Percentiles rank a stretch among this genome's conserved stretches.
phyloP scores from a whole-genome alignment of 768 basidiomycete species.

The Phlebiopsis flavidoalba region DNA sequence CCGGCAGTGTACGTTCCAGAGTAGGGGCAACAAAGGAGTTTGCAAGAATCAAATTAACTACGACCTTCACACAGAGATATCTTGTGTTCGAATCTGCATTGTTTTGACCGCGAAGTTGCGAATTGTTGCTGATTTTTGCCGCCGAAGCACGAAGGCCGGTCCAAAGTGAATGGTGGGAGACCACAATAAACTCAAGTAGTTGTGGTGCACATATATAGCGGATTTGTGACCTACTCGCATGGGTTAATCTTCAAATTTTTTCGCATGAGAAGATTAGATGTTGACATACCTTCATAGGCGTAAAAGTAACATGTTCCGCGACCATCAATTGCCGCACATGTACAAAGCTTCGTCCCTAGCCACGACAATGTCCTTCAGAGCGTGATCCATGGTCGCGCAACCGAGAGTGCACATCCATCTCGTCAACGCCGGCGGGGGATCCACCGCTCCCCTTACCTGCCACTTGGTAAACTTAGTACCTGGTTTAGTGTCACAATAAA shows the following conservation, averaged over 20 bases:
- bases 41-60: slow-evolving; percentile 85
- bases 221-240: slow-evolving; percentile 58
- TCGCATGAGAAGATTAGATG: not conserved
- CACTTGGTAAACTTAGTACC: slow-evolving; percentile 71
- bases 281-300: slow-evolving; percentile 81
- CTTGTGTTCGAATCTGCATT: slow-evolving; percentile 42
- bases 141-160: slow-evolving; percentile 58
- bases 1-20: slow-evolving; percentile 78
- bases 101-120: slow-evolving; percentile 64
- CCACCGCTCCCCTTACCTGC: slow-evolving; percentile 68
- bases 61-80: slow-evolving; percentile 76
- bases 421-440: slow-evolving; percentile 69
- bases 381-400: slow-evolving; percentile 79
- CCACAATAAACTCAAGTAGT: slow-evolving; percentile 86
- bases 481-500: slow-evolving; percentile 87
- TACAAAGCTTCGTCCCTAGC: slow-evolving; percentile 93
- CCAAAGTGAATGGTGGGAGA: slow-evolving; percentile 88
- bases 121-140: slow-evolving; percentile 68
- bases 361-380: slow-evolving; percentile 68
- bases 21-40: slow-evolving; percentile 89
- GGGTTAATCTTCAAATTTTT: not conserved
- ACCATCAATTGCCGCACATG: slow-evolving; percentile 74
- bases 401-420: slow-evolving; percentile 85
- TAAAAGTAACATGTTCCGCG: slow-evolving; percentile 82
- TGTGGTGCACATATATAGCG: slow-evolving; percentile 69